phyloP scores from a whole-genome alignment of 2,329 filamentous ascomycete genomes.

The Torrubiellomyces zombiae region DNA sequence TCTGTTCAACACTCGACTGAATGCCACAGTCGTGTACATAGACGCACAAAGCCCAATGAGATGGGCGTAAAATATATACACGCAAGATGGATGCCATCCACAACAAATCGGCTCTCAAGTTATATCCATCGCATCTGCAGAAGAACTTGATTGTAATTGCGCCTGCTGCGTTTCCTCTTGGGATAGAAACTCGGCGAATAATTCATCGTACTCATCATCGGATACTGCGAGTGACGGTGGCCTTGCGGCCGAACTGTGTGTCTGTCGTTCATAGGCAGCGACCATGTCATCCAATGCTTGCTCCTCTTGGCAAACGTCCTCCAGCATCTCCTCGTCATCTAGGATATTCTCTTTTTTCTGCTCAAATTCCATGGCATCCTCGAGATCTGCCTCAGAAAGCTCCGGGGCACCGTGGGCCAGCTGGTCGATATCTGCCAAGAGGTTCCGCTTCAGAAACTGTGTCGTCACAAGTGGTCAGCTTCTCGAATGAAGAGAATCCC shows the following conservation, averaged over 20 bases:
- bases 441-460: constrained; percentile 20
- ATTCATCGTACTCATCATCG: constrained; percentile 44
- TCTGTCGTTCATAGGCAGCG: constrained; percentile 24
- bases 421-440: constrained; percentile 15
- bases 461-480: no score
- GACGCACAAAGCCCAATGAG: constrained; percentile 5
- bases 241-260: constrained; percentile 7
- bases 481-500: no score
- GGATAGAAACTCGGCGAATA: constrained; percentile 32
- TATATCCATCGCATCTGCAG: constrained; percentile 30
- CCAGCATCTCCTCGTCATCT: constrained; percentile 31
- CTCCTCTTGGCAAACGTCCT: constrained; percentile 32
- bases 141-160: constrained; percentile 5
- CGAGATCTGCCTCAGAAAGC: constrained; percentile 33
- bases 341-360: constrained; percentile 9
- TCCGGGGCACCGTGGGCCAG: constrained; percentile 18
- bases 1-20: no score
- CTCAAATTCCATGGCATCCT: constrained; percentile 26
- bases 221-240: constrained; percentile 20
- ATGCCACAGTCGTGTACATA: neutral
- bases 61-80: no score
- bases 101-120: constrained; percentile 7
- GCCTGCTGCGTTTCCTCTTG: constrained; percentile 11
- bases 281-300: constrained; percentile 41
- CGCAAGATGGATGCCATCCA: no score